Evolutionary conservation across 768 basidiomycete genomes (phyloP).

Genomic region (Candolleomyces aberdarensis): DNA sequence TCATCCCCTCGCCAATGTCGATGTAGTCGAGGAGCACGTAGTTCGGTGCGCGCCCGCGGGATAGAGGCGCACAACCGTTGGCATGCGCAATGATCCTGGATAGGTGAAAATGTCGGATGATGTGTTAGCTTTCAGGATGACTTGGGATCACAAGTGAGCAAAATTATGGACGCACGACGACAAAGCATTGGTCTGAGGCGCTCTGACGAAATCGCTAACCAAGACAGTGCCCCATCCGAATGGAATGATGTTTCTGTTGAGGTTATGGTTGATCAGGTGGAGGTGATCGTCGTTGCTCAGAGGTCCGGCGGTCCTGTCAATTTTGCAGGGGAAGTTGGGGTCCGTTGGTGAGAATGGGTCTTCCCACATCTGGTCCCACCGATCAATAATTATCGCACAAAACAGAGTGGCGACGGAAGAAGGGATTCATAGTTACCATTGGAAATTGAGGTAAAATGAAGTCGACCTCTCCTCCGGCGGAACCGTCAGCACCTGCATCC

Average conservation of each 20-base stretch:
- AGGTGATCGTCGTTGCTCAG: constrained; percentile 48
- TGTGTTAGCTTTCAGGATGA: not conserved
- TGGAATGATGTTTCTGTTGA: constrained; percentile 43
- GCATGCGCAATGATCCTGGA: constrained; percentile 36
- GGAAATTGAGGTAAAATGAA: constrained; percentile 57
- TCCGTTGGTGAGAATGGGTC: constrained; percentile 52
- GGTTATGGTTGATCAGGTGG: constrained; percentile 58
- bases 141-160: too few species aligned
- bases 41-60: constrained; percentile 38
- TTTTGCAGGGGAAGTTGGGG: constrained; percentile 47
- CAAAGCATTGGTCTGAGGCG: constrained; percentile 24
- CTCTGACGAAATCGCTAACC: constrained; percentile 25
- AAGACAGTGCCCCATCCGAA: constrained; percentile 14
- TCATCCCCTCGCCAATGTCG: constrained; percentile 37
- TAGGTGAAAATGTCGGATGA: not conserved
- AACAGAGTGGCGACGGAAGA: not conserved
- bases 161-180: constrained; percentile 18
- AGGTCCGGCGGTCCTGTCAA: constrained; percentile 49
- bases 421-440: constrained; percentile 34
- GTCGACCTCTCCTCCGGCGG: constrained; percentile 29
- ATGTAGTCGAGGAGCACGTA: constrained; percentile 50
- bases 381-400: too few species aligned
- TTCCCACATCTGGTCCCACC: constrained; percentile 48
- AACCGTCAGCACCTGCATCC: constrained; percentile 44
- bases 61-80: constrained; percentile 37